A percentile compares a stretch with the other conserved stretches of the same genome.
Conservation (phyloP, 2,329 filamentous ascomycete species). For the Microcyclospora pomicola region DNA sequence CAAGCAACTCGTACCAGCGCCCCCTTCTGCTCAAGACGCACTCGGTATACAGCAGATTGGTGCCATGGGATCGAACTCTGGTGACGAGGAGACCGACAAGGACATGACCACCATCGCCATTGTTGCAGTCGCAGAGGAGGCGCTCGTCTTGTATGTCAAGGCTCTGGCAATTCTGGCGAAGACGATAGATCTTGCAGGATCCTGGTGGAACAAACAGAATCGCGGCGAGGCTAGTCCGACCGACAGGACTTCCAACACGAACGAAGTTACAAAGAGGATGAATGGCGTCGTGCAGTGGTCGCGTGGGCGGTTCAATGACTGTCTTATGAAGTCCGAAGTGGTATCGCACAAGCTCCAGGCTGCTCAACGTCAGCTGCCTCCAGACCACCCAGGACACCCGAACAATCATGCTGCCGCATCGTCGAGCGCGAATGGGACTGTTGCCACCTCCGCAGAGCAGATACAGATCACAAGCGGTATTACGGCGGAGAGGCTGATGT, state of each 20-base stretch:
- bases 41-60: constrained; percentile 46
- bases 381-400: constrained; percentile 76
- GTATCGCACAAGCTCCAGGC: constrained; percentile 80
- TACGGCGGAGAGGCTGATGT: constrained; percentile 95
- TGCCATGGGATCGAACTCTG: constrained; percentile 37
- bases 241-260: constrained; percentile 12
- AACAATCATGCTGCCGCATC: constrained; percentile 53
- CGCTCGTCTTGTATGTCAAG: constrained; percentile 91
- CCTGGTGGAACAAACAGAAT: constrained; percentile 56
- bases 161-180: constrained; percentile 78
- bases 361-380: constrained; percentile 68
- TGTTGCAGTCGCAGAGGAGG: constrained; percentile 81
- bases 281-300: constrained; percentile 95
- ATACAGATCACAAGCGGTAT: constrained; percentile 77
- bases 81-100: constrained; percentile 49
- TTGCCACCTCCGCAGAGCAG: constrained; percentile 57
- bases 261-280: constrained; percentile 43
- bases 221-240: constrained; percentile 42
- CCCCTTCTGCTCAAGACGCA: constrained; percentile 62
- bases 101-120: constrained; percentile 76
- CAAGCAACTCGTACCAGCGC: constrained; percentile 82
- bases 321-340: constrained; percentile 87
- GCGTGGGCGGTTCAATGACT: constrained; percentile 86
- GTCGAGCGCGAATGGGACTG: constrained; percentile 36
- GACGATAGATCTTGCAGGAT: constrained; percentile 86